A percentile compares a stretch with the other conserved stretches of the same genome.
Evolutionary conservation across 441 rosid genomes (phyloP).

Genomic region (Brassica balearica): DNA sequence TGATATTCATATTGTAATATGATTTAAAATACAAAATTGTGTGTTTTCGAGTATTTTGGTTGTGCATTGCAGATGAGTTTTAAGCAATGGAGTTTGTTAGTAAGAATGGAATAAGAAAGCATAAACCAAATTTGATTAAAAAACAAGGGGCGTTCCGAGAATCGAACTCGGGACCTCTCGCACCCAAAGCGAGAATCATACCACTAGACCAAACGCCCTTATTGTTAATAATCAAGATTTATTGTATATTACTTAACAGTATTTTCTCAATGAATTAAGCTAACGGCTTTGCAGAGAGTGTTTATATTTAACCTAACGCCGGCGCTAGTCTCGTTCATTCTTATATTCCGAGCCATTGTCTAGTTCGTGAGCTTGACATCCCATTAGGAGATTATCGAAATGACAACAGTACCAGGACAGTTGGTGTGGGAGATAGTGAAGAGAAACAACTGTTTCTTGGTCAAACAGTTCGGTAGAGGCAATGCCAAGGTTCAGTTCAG

Average conservation of each 20-base stretch:
- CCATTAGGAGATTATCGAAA: conserved; percentile 32
- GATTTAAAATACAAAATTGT: no score
- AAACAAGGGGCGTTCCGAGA: conserved; percentile 65
- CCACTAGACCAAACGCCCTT: conserved; percentile 76
- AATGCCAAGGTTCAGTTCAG: conserved; percentile 65
- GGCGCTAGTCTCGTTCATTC: conserved; percentile 28
- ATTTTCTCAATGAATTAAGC: background rate
- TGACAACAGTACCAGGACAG: conserved; percentile 73
- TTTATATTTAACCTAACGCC: background rate
- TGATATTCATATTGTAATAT: no score
- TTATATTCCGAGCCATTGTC: background rate
- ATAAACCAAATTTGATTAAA: background rate
- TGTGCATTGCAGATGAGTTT: no score
- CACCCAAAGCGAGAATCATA: conserved; percentile 98
- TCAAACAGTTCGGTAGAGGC: conserved; percentile 70
- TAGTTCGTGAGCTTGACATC: conserved; percentile 29
- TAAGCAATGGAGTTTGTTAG: no score
- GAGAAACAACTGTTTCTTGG: conserved; percentile 71
- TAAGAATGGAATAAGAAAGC: background rate
- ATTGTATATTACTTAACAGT: accelerated
- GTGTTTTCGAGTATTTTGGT: no score
- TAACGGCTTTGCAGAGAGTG: background rate
- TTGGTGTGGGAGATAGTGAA: conserved; percentile 78
- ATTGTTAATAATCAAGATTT: no score
- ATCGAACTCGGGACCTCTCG: conserved; percentile 97